Base-by-base conservation (phyloP, 106 monocot species). In the Dendrobium chrysotoxum region DNA sequence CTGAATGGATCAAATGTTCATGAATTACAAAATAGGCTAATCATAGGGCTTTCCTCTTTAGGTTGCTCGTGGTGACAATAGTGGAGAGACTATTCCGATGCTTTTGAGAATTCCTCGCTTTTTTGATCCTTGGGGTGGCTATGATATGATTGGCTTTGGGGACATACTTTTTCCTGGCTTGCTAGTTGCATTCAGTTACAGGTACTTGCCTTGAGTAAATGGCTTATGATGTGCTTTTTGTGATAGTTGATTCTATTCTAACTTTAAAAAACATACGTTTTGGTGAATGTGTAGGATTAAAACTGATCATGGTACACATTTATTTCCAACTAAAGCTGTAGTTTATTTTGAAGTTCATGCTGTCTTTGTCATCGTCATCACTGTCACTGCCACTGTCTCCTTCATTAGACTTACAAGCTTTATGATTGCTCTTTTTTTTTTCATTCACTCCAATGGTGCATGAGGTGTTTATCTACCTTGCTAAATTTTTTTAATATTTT, bases 81-180 rank as follows among this genome's bases (percentile, higher is more conserved):
- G 85, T 85, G 98, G 91, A 83, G 93, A 90, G 82, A 68, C 91
- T 31, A 95, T 99, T 90, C 99, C 99, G 25, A 99, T 99, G 99
- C 89, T 99, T 75, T 79, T 99, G 73, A 95, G 86, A 79, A 89
- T 93, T 46, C 99, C 99, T 82, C 86, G 95, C 17, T 87, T 95
- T 75, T 93, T 91, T 81, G 99, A 99, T 85, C 89, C 95, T 35
- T 99, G 99, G 99, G 91, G 95, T 81, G 99, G 99, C 64, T 99
- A 91, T 86, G 93, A 95, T 86, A 93, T 99, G 99, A 93, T 99
- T 86, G 99, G 99, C 40, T 99, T 99, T 84, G 99, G 99, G 53
- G 99, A 99, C 85, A 99, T 99, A 80, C 85, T 99, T 78, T 95
- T 99, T 55, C 99, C 99, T 61, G 99, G 99, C 25, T 87, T 99